Evolutionary conservation across 257 asterid genomes (phyloP), one percentile per base, ranked within the genome.

Genomic region (Salvia miltiorrhiza): DNA sequence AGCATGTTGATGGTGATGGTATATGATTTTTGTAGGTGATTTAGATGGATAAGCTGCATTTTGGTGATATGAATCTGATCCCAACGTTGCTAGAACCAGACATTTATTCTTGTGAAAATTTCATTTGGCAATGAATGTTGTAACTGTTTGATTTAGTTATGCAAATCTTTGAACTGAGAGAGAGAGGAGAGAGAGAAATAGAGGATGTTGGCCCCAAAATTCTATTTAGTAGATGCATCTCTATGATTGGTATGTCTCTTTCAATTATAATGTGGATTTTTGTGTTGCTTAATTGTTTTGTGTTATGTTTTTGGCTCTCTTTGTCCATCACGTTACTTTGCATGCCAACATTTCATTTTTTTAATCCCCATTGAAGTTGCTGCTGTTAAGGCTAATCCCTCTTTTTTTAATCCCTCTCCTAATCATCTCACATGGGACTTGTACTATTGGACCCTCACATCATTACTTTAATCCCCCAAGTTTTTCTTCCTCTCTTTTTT

Each of bases 401-500:
- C 35, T 14, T 44, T 19, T 60, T 77, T 58, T 82, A 87, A 66
- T 84, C 75, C 63, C 71, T 86, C 86, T 84, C 89, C 81, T 86
- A 84, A 87, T 87, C 95, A 80, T 86, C 65, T 82, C 98, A 90
- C 97, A 86, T 90, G 97, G 93, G 87, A 77, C 54, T 75, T 63
- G 78, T 74, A 77, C 84, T 65, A 79, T 81, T 83, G 95, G 92
- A 79, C 85, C 89, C 81, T 71, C 80, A 71, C 85, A 74, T 75
- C 74, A 67, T 78, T 85, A 79, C 65, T 85, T 79, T 76, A 79
- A 63, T 19, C 61, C 65, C 72, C 60, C 65, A 72, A 63, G 59
- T 78, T 77, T 65, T 75, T 63, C 37, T 28, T 73, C 49, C 44
- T n/a, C n/a, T n/a, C 63, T 43, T 75, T 67, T 68, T 59, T 39